Evolutionary conservation across 2,329 filamentous ascomycete genomes (phyloP).

Genomic region (Colletotrichum plurivorum): DNA sequence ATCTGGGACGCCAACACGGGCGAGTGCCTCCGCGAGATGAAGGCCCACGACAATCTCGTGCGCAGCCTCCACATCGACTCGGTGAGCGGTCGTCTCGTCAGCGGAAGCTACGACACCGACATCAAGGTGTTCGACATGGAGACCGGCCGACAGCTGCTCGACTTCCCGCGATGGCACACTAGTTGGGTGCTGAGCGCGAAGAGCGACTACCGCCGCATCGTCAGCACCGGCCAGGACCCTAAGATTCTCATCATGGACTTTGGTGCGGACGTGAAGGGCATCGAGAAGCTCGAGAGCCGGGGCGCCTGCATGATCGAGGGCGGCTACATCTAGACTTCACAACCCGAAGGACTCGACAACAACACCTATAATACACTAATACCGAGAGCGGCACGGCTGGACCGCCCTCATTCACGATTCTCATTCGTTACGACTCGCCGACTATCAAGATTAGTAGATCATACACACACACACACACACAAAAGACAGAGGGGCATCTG

Average conservation of each 20-base stretch:
- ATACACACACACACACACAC: background rate
- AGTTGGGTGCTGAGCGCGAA: conserved; percentile 98
- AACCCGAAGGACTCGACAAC: conserved; percentile 6
- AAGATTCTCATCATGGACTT: conserved; percentile 96
- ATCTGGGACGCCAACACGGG: conserved; percentile 96
- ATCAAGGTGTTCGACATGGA: conserved; percentile 95
- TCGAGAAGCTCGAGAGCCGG: conserved; percentile 70
- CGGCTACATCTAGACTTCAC: conserved; percentile 50
- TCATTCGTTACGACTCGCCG: conserved; percentile 17
- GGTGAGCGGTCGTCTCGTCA: conserved; percentile 87
- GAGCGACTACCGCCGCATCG: conserved; percentile 93
- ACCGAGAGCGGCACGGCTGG: conserved; percentile 38
- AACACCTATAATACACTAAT: conserved; percentile 36
- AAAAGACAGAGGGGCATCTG: conserved; percentile 12
- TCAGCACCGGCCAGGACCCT: conserved; percentile 94
- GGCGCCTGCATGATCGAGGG: conserved; percentile 43
- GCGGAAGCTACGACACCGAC: conserved; percentile 93
- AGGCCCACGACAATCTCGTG: conserved; percentile 88
- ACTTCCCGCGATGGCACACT: conserved; percentile 94
- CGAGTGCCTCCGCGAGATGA: conserved; percentile 83
- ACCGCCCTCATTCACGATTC: conserved; percentile 34
- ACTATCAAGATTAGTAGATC: conserved; percentile 14
- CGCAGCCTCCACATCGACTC: conserved; percentile 93
- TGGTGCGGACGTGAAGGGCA: conserved; percentile 72
- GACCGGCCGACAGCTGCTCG: conserved; percentile 81